Conservation (phyloP, 768 basidiomycete genomes). For the Psilocybe cyanescens region DNA sequence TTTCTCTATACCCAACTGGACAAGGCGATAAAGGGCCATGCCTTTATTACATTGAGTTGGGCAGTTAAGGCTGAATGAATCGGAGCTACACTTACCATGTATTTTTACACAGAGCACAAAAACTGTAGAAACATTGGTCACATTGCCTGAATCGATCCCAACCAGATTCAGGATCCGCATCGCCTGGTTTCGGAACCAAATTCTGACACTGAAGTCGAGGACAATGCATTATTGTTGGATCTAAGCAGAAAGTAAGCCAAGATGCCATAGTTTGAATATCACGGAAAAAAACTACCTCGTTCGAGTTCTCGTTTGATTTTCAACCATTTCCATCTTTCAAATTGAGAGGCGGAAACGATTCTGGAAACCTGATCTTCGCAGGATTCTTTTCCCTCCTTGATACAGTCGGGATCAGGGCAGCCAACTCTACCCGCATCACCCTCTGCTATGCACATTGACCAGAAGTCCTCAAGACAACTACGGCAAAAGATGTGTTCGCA, state of each 20-base stretch:
- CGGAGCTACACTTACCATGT: conserved; percentile 58
- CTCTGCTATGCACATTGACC: conserved; percentile 76
- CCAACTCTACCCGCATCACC: conserved; percentile 74
- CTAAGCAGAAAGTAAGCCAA: conserved; percentile 36
- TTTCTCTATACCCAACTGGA: conserved; percentile 59
- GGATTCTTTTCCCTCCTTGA: conserved; percentile 61
- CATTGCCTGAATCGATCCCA: conserved; percentile 78
- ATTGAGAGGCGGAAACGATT: conserved; percentile 64
- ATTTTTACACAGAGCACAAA: conserved; percentile 78
- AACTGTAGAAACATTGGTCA: conserved; percentile 67
- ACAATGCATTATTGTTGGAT: conserved; percentile 79
- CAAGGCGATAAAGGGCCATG: conserved; percentile 79
- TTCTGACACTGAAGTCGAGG: conserved; percentile 77
- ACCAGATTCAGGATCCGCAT: conserved; percentile 54
- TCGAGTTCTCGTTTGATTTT: conserved; percentile 70
- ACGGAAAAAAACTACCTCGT: conserved; percentile 49
- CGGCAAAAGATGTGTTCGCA: conserved; percentile 84
- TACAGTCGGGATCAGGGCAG: conserved; percentile 78
- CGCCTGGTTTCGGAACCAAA: conserved; percentile 60
- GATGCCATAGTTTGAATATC: not conserved
- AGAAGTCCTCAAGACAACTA: conserved; percentile 73
- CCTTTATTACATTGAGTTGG: conserved; percentile 44
- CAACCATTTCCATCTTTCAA: conserved; percentile 76
- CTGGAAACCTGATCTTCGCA: conserved; percentile 69
- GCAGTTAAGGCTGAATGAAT: not conserved